These are phyloP conservation scores for Fusarium ramigenum DNA, from an alignment of 2,329 filamentous ascomycete species.

Conservation along the genomic window DNA sequence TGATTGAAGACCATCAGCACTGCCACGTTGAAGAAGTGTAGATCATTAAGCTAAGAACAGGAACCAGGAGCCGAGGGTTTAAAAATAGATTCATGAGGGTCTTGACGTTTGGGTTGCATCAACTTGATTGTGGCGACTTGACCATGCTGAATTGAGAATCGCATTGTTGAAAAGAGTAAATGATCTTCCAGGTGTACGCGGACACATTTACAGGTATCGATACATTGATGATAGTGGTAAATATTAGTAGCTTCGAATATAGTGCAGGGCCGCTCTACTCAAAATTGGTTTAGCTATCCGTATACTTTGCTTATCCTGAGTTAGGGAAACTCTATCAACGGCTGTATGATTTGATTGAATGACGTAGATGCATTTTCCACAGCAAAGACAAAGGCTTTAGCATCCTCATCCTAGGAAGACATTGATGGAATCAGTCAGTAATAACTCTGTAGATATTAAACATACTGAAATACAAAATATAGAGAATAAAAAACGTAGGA, in stretches of 20 bases:
- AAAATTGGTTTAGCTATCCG: background rate
- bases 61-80: background rate
- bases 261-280: background rate
- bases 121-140: slow-evolving; percentile 1
- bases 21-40: slow-evolving; percentile 11
- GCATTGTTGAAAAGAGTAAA: background rate
- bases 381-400: background rate
- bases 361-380: background rate
- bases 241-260: background rate
- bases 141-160: background rate
- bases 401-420: background rate
- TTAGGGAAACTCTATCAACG: background rate
- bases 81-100: slow-evolving; percentile 25
- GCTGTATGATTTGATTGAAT: background rate
- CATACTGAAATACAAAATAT: too few relatives aligned
- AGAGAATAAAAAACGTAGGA: background rate
- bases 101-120: background rate
- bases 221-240: background rate
- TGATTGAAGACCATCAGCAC: background rate
- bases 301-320: background rate
- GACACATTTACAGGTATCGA: background rate
- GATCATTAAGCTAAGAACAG: slow-evolving; percentile 4
- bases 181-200: background rate
- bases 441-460: background rate
- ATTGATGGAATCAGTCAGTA: background rate